Evolutionary conservation across 345 rosid species (phyloP).

Genomic region (Lepidium sativum): DNA sequence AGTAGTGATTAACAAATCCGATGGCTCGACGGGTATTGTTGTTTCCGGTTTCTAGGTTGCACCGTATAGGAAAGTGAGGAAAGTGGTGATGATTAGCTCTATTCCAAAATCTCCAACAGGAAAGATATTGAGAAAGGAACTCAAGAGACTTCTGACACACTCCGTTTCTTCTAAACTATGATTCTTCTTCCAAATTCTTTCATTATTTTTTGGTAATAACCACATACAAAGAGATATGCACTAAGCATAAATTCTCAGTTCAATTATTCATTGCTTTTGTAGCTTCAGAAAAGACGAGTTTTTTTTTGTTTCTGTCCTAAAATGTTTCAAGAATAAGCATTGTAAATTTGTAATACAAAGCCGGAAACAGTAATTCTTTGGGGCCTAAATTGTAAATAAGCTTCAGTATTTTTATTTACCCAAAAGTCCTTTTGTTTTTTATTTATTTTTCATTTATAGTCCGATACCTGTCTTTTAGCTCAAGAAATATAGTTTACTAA

Average conservation of each 20-base stretch:
- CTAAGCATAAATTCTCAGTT: not conserved
- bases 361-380: not conserved
- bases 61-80: conserved; percentile 80
- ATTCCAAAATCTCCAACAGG: conserved; percentile 81
- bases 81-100: conserved; percentile 46
- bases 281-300: not conserved
- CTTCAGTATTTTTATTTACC: not conserved
- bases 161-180: conserved; percentile 39
- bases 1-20: not conserved
- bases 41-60: conserved; percentile 43
- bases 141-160: conserved; percentile 26
- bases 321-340: no score
- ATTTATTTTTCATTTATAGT: not conserved
- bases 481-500: conserved; percentile 29
- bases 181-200: not conserved
- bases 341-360: no score
- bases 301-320: not conserved
- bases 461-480: conserved; percentile 25
- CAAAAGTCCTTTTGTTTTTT: not conserved
- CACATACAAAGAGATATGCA: conserved; percentile 1
- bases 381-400: not conserved
- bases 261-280: not conserved
- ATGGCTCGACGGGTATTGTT: not conserved
- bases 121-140: conserved; percentile 70
- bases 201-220: not conserved